Evolutionary conservation across 1,139 yeast genomes (phyloP).

Genomic region (Lodderomyces jiufengensis): DNA sequence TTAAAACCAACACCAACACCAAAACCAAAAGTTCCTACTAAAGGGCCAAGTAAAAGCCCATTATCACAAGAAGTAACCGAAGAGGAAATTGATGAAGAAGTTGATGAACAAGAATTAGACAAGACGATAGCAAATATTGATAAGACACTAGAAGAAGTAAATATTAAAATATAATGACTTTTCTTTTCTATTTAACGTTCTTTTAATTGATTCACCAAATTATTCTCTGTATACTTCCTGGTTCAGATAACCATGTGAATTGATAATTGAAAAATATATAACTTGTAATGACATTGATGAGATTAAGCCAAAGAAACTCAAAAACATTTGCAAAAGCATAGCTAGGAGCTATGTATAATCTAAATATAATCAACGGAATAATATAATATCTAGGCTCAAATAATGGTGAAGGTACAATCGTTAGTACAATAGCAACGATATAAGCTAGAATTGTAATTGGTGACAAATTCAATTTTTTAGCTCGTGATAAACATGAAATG

Average conservation of each 20-base stretch:
- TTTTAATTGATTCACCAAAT: no score
- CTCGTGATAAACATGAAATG: constrained; percentile 20
- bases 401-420: constrained; percentile 83
- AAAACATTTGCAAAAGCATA: constrained; percentile 35
- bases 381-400: constrained; percentile 93
- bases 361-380: constrained; percentile 72
- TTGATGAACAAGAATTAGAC: constrained; percentile 4
- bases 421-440: constrained; percentile 50
- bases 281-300: constrained; percentile 52
- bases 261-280: constrained; percentile 57
- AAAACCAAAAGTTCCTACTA: constrained; percentile 2
- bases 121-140: constrained; percentile 5
- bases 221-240: constrained; percentile 63
- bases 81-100: constrained; percentile 6
- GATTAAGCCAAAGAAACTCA: constrained; percentile 62
- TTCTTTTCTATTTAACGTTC: background rate
- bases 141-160: constrained; percentile 11
- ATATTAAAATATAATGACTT: constrained; percentile 3
- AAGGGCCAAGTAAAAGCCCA: constrained; percentile 10
- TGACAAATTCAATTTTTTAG: constrained; percentile 17
- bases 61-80: constrained; percentile 12
- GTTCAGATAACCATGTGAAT: constrained; percentile 67
- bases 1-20: background rate
- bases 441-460: constrained; percentile 43
- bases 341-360: constrained; percentile 51